phyloP scores from a whole-genome alignment of 2,329 filamentous ascomycete genomes.

The Lojkania enalia region DNA sequence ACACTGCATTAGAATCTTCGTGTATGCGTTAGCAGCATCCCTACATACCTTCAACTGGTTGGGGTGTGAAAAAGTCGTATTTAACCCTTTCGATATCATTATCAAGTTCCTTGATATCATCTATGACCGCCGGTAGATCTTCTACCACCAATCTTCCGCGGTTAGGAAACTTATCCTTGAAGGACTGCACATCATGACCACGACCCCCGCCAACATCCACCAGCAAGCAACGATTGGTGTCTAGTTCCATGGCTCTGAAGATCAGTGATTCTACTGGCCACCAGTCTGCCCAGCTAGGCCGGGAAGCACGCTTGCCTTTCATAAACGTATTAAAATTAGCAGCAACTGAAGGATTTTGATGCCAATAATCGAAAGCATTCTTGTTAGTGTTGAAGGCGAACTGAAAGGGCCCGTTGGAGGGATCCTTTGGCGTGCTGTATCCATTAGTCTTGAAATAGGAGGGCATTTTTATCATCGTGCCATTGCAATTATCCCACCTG shows the following conservation, averaged over 20 bases:
- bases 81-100: constrained; percentile 3
- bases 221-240: not conserved
- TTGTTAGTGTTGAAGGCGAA: constrained; percentile 7
- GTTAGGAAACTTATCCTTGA: constrained; percentile 8
- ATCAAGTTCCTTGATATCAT: constrained; percentile 1
- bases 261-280: constrained; percentile 5
- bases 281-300: too few relatives aligned
- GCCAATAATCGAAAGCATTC: constrained; percentile 12
- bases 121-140: constrained; percentile 10
- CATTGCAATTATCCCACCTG: not conserved
- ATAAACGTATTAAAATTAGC: constrained; percentile 1
- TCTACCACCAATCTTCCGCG: constrained; percentile 12
- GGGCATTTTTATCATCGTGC: constrained; percentile 13
- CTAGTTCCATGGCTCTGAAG: not conserved
- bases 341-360: constrained; percentile 8
- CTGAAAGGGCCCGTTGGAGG: constrained; percentile 7
- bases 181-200: constrained; percentile 11
- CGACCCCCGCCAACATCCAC: constrained; percentile 8
- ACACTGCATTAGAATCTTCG: too few relatives aligned
- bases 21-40: too few relatives aligned
- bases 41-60: constrained; percentile 1
- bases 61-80: constrained; percentile 14
- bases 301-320: too few relatives aligned
- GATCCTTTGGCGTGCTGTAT: constrained; percentile 15
- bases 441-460: constrained; percentile 14